Base-by-base conservation (phyloP, 225 moss, liverwort and hornwort species). In the Pseudisothecium myosuroides region DNA sequence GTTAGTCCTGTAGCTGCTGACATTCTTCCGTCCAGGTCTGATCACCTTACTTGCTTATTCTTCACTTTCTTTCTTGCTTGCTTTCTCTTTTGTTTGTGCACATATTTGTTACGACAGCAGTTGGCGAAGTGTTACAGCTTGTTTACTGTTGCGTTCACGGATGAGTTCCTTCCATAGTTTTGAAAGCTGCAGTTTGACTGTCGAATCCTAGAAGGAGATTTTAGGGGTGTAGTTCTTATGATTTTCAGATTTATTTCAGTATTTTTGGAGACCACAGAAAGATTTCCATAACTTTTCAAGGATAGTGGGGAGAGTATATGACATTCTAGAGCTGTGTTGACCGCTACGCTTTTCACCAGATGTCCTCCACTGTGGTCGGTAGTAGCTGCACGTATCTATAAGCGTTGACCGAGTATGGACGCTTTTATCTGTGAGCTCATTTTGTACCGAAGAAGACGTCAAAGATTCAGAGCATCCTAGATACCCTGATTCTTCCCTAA, bases 11-110 rank as follows among this genome's bases (percentile, higher is more conserved):
- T 94, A 83, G 93, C 92, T 39, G 94, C 97, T 68, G 98, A 98
- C 85, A 96, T 97, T 79, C 94, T 99, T 74, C 99, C 99, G 73
- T 99, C 99, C 59, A 95, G 95, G 95, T 93, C 47, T 31, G 80
- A 52, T 60, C 23, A 56, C 88, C n/a, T 41, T 69, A 82, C 72
- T 75, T 66, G 28, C 49, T 58, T 81, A 54, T 63, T 54, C 31
- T 68, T 43, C 47, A 67, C 52, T 85, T 54, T 36, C 45, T 65
- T 58, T 41, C 41, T 64, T 63, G 7, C 39, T 69, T 28, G 41
- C 3, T 58, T 31, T 36, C 85, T 37, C 71, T 52, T 67, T 84
- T 75, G 52, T 76, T 82, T 64, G 43, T 52, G 54, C 64, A 47
- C 29, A 61, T 63, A 28, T 71, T 82, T 65, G 13, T 47, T 45